A percentile compares a stretch with the other conserved stretches of the same genome.
Evolutionary conservation across 1,284 basidiomycete genomes (phyloP).

Genomic region (Filobasidium uniguttulatum): DNA sequence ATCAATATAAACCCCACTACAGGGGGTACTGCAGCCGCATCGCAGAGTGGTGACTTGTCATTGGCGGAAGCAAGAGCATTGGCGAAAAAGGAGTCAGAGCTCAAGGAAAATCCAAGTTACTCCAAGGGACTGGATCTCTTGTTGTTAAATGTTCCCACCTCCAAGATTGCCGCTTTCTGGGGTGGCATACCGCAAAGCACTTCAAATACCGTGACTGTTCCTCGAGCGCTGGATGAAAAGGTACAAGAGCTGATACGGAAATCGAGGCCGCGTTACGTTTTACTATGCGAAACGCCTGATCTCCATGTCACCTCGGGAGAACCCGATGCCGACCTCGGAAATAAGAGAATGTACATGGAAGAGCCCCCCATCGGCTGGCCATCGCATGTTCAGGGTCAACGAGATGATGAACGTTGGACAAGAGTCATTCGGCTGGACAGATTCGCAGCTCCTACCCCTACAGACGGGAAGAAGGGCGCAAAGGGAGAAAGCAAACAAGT

Average conservation of each 20-base stretch:
- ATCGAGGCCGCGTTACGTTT: conserved; percentile 31
- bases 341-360: conserved; percentile 95
- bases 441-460: no score
- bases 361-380: conserved; percentile 77
- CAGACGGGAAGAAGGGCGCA: neutral
- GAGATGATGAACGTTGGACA: conserved; percentile 46
- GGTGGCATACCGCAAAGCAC: no score
- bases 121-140: neutral
- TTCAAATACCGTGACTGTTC: no score
- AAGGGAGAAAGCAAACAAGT: neutral
- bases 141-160: neutral
- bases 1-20: conserved; percentile 1
- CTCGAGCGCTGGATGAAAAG: no score
- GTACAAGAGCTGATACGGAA: conserved; percentile 51
- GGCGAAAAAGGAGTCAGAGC: neutral
- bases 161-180: no score
- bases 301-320: neutral
- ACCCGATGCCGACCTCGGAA: neutral
- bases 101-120: neutral
- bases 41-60: neutral
- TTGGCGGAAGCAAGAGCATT: neutral
- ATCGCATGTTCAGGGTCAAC: conserved; percentile 39
- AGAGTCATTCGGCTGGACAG: conserved; percentile 71
- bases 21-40: neutral
- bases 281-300: conserved; percentile 39